Evolutionary conservation across 352 stramenopile genomes (phyloP), one percentile per base, ranked within the genome.

Genomic region (Albugo candida): DNA sequence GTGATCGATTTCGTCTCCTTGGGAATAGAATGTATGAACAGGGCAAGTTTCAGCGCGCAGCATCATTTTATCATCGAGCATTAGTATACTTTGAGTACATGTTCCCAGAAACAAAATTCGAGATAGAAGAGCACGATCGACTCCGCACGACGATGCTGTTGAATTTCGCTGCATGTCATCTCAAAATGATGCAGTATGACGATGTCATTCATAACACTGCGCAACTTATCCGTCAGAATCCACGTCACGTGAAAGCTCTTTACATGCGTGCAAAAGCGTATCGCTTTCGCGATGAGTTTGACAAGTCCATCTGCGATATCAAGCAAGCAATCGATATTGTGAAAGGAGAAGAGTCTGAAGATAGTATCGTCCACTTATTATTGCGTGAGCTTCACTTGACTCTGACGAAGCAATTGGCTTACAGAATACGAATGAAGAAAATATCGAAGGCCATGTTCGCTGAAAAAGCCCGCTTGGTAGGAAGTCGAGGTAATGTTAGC

Each of bases 41-140:
- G 38, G 77, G 74, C 2, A 74, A 91, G 62, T 86, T 74, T 50
- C 72, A 86, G 48, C 70, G 74, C 53, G 77, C 77, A 0, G 70
- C 71, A 12, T 87, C 73, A 45, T 66, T 87, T 45, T 91, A 85
- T 53, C 75, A 91, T 58, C 73, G 72, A 45, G 74, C 77, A 36
- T 62, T 91, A 17, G 65, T 87, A 40, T 85, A 86, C 49, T 91
- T 91, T 56, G 77, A 91, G 60, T 91, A 91, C 52, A 60, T 91
- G 13, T 91, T 91, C 44, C 61, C 68, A 1, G 77, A 91, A 36
- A 70, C 61, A 0, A 59, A 81, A 0, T 59, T 49, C 2, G 77
- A 87, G 24, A 63, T 81, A 41, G 31, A 31, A 6, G 42, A 58
- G 18, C 64, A 73, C 36, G 65, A 83, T 41, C 45, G 46, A 0